Base-by-base conservation (phyloP, 1,284 basidiomycete genomes). In the Paramarasmius palmivorus region DNA sequence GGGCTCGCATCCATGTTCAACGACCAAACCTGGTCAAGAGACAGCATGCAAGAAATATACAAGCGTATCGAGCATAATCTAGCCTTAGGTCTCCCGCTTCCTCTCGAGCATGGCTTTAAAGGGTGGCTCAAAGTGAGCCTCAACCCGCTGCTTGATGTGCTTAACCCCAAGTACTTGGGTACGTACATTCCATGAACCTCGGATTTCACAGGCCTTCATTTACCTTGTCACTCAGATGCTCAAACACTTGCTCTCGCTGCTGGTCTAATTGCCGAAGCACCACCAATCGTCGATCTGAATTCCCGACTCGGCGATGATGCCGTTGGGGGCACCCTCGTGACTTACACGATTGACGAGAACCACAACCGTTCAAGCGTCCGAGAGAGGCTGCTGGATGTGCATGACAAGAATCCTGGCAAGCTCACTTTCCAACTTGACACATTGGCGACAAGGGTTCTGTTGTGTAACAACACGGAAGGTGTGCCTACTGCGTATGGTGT, bases 341-440 rank as follows among this genome's bases (percentile, higher is more conserved):
- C 56, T 45, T 64, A 55, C 35, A 63, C 64, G 2, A 57, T 60
- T 22, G 59, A 63, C 48, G 57, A 55, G 10, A 40, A 59, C 42
- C 57, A 60, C 52, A 59, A 47, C 14, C 60, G 63, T 25, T 65
- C 63, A 1, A 63, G 61, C 15, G 54, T 65, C 20, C 59, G 54
- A 7, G 58, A 63, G 26, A 56, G 57, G 26, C 60, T 64, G 7
- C 19, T 59, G 14, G 35, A 36, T 17, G 63, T 63, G 7, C 20
- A 57, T n/a, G 36, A 56, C 4, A 39, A 50, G 1, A 53, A 48
- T 29, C 12, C 32, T n/a, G 54, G 52, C 7, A 55, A 48, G 3
- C 57, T 65, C 10, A 42, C 51, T 0, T 61, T 64, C 40, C 35
- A 54, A 2, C 39, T 62, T 7, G 61, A 65, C 36, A 65, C 64